Evolutionary conservation across 441 rosid species (phyloP), one percentile per base, ranked within the genome.

Genomic region (Gossypium davidsonii): DNA sequence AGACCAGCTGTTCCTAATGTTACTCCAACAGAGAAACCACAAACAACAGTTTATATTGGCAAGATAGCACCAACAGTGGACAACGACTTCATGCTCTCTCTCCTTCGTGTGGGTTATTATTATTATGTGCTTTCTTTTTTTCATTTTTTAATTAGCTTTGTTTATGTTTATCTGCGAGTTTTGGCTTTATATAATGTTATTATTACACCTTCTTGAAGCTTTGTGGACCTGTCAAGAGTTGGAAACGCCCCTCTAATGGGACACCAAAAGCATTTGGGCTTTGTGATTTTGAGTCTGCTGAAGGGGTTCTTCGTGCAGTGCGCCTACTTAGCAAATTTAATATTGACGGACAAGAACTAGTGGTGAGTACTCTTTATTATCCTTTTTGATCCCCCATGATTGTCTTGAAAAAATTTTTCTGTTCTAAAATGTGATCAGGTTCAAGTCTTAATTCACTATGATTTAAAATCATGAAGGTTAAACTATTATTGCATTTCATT

Each of bases 231-330:
- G 94, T 95, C 78, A 91, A 90, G 87, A 84, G 85, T 79, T 95
- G 97, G 97, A 87, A 83, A 87, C 93, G 98, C 78, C 97, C 96
- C 61, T 83, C 89, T 71, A 85, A 86, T 79, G 93, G 92, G 72
- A 87, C 93, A 78, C 94, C 89, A 73, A 91, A 80, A 86, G 91
- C 96, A 62, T 95, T 93, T 80, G 99, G 99, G 25, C 91, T 95
- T 81, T 95, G 92, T 83, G 97, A 95, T 86, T 93, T 93, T 82
- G 99, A 91, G 76, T 84, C 92, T 80, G 92, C 99, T 62, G 98
- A 95, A 84, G 99, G 96, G 65, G 92, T 90, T 87, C 98, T 95
- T 73, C 92, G 97, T 71, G 98, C 98, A 58, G 78, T 95, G 70
- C 98, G 98, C 67, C 81, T 95, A 10, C 92, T 95, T 73, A 93